Base-by-base conservation (phyloP, 306 rosid species). In the Senna siamea region DNA sequence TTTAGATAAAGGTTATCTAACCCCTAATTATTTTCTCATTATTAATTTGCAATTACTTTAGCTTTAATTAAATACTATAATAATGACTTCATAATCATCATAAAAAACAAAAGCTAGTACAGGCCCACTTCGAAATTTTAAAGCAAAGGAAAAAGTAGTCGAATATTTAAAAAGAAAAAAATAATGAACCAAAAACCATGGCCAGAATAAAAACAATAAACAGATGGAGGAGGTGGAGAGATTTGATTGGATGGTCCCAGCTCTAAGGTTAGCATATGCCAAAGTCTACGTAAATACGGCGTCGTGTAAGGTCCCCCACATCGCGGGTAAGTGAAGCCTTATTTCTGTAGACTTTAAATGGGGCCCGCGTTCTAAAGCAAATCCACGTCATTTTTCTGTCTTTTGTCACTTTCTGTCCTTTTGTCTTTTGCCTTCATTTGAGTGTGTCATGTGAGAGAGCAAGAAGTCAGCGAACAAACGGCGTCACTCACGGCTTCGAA, bases 231-330 rank as follows among this genome's bases (percentile, higher is more conserved):
- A 2, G 9, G 26, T 32, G 11, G 14, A 23, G 34, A 38, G 41
- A 22, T 73, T 35, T 34, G 65, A 73, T 76, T 38, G 69, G 59
- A n/a, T 26, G 32, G 72, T 56, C n/a, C n/a, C n/a, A n/a, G n/a
- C n/a, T n/a, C 44, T 53, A 57, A 50, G 66, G 86, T 74, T 78
- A 78, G 80, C 69, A 26, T 71, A 23, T 55, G 34, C 78, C 32
- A 82, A 88, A 86, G 86, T 88, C 84, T 78, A 73, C 69, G 81
- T 34, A 64, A 88, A 88, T 88, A 90, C 91, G 91, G 88, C 91
- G 93, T 85, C 89, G 93, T 86, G 26, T 6, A 4, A 37, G 63
- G n/a, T 5, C 9, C 66, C 48, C 50, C 30, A 26, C 3, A 3
- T 5, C 37, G 47, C 9, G 46, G 12, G 17, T 26, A 26, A 23